Evolutionary conservation across 345 rosid genomes (phyloP).

Genomic region (Brassica cretica): DNA sequence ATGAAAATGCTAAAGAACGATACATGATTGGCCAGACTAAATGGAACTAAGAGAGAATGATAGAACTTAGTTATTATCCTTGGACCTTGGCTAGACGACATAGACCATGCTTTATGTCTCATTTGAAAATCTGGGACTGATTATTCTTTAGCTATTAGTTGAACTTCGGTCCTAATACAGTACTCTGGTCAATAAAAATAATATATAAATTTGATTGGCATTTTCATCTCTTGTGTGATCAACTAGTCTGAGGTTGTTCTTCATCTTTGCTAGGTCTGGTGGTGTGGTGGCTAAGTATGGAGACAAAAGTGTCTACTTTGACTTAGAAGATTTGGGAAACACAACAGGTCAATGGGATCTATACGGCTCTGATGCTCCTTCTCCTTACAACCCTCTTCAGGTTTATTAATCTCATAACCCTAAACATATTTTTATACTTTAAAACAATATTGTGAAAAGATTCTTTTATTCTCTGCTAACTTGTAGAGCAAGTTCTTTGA

Average conservation of each 20-base stretch:
- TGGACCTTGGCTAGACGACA: too few species aligned
- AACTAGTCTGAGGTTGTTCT: conserved; percentile 21
- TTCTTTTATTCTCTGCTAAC: not conserved
- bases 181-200: too few species aligned
- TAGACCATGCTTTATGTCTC: too few species aligned
- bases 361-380: conserved; percentile 99
- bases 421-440: not conserved
- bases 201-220: too few species aligned
- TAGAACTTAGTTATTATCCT: too few species aligned
- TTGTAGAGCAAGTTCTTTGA: conserved; percentile 97
- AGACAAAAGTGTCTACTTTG: conserved; percentile 94
- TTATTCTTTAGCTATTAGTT: too few species aligned
- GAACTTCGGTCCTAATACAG: too few species aligned
- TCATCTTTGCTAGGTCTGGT: conserved; percentile 41
- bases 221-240: conserved; percentile 1
- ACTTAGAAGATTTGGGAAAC: conserved; percentile 93
- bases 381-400: conserved; percentile 97
- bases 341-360: conserved; percentile 96
- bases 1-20: not conserved
- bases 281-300: conserved; percentile 89
- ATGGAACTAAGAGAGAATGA: not conserved
- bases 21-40: too few species aligned
- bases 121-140: too few species aligned
- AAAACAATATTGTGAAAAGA: not conserved
- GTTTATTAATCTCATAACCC: conserved; percentile 32